Evolutionary conservation across 2,329 filamentous ascomycete genomes (phyloP).

Genomic region (Dryadomyces quercus-mongolicae): DNA sequence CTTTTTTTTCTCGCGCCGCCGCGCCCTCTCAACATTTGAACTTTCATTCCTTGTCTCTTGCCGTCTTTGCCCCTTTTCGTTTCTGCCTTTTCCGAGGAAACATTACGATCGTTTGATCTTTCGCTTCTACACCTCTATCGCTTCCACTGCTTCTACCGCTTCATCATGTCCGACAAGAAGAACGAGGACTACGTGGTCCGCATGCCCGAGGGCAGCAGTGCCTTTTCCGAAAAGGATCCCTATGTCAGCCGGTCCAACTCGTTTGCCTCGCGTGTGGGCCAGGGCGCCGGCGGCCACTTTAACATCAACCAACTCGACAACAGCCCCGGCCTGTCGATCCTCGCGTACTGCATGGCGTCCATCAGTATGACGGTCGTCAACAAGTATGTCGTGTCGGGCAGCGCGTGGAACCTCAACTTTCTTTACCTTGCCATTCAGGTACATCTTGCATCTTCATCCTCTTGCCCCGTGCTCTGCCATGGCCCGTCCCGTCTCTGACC

Average conservation of each 20-base stretch:
- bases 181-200: conserved; percentile 69
- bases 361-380: conserved; percentile 99
- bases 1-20: neutral
- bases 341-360: conserved; percentile 89
- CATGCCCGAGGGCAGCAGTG: conserved; percentile 48
- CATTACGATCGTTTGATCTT: no score
- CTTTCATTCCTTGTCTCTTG: neutral
- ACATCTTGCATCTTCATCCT: conserved; percentile 21
- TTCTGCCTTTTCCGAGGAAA: no score
- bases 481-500: neutral
- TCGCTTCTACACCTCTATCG: neutral
- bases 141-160: neutral
- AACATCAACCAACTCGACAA: conserved; percentile 48
- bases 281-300: conserved; percentile 21
- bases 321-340: conserved; percentile 67
- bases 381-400: conserved; percentile 92
- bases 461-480: no score
- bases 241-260: conserved; percentile 34
- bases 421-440: conserved; percentile 91
- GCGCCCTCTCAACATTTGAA: neutral
- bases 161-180: conserved; percentile 75
- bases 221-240: conserved; percentile 38
- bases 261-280: conserved; percentile 18
- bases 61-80: neutral
- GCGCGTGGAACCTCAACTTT: conserved; percentile 90